phyloP scores from a whole-genome alignment of 2,329 filamentous ascomycete species.

The Iodosphaeria phyllophila region DNA sequence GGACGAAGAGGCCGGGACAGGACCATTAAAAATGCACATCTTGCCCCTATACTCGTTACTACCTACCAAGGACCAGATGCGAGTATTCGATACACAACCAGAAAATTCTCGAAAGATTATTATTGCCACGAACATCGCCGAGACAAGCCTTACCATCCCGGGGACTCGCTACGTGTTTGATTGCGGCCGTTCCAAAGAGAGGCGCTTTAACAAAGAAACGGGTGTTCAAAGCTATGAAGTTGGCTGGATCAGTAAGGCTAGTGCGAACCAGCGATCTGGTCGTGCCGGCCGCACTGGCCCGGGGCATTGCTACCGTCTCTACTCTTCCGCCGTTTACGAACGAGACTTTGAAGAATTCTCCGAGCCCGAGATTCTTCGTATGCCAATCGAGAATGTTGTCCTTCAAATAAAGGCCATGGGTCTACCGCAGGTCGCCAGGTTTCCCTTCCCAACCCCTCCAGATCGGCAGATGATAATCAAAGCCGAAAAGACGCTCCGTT shows the following conservation, averaged over 20 bases:
- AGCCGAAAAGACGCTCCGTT: constrained; percentile 71
- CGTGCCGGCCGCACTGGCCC: constrained; percentile 90
- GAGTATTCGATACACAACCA: constrained; percentile 72
- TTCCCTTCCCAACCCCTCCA: constrained; percentile 88
- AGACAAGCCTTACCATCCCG: constrained; percentile 92
- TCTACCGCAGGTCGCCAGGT: constrained; percentile 75
- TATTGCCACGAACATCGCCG: constrained; percentile 87
- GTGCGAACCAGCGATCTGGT: constrained; percentile 76
- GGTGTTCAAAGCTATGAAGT: constrained; percentile 93
- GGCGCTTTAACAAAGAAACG: constrained; percentile 69
- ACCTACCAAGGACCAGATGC: constrained; percentile 76
- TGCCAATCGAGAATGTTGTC: constrained; percentile 83
- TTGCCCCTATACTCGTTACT: constrained; percentile 89
- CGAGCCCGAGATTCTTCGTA: constrained; percentile 74
- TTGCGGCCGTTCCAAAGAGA: constrained; percentile 80
- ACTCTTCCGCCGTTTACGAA: constrained; percentile 87
- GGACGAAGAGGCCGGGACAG: constrained; percentile 43
- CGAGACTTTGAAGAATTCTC: constrained; percentile 74
- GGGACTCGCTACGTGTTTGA: constrained; percentile 93
- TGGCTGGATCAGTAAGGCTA: constrained; percentile 95
- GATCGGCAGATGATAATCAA: constrained; percentile 57
- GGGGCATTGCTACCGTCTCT: constrained; percentile 87
- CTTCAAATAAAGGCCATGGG: constrained; percentile 92
- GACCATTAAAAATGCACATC: constrained; percentile 61
- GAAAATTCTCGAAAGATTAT: constrained; percentile 73